These are phyloP conservation scores for Fusarium odoratissimum DNA, from an alignment of 2,329 filamentous ascomycete species.

Conservation along the genomic window DNA sequence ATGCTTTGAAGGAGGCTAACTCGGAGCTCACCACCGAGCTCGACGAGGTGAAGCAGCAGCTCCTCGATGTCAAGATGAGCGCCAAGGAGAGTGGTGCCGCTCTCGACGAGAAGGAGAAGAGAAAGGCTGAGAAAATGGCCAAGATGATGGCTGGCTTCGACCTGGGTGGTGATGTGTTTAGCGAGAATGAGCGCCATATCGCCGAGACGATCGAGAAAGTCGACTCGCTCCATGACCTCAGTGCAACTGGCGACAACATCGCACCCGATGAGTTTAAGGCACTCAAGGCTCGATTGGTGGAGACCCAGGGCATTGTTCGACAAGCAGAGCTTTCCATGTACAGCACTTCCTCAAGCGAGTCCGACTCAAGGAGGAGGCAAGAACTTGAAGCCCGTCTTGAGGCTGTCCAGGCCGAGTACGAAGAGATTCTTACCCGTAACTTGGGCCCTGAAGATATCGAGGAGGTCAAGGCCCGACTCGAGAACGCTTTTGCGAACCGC, in stretches of 20 bases:
- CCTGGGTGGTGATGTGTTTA: slow-evolving; percentile 91
- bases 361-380: slow-evolving; percentile 74
- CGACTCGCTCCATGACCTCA: slow-evolving; percentile 81
- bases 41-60: slow-evolving; percentile 95
- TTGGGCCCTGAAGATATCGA: slow-evolving; percentile 82
- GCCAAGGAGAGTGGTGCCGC: slow-evolving; percentile 92
- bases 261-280: slow-evolving; percentile 83
- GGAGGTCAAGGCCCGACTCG: slow-evolving; percentile 83
- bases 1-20: slow-evolving; percentile 95
- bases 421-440: slow-evolving; percentile 82
- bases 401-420: slow-evolving; percentile 83
- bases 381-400: slow-evolving; percentile 83
- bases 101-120: slow-evolving; percentile 96
- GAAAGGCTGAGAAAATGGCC: slow-evolving; percentile 99
- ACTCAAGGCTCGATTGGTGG: slow-evolving; percentile 81
- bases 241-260: slow-evolving; percentile 80
- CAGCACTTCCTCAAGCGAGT: slow-evolving; percentile 72
- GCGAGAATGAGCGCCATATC: slow-evolving; percentile 89
- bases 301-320: slow-evolving; percentile 91
- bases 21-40: slow-evolving; percentile 90
- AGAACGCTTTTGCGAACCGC: slow-evolving; percentile 80
- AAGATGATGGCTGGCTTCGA: slow-evolving; percentile 99
- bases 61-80: slow-evolving; percentile 95
- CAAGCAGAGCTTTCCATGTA: slow-evolving; percentile 91
- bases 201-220: slow-evolving; percentile 86